Base-by-base conservation (phyloP, 352 stramenopile genomes). In the Phytophthora constricta region DNA sequence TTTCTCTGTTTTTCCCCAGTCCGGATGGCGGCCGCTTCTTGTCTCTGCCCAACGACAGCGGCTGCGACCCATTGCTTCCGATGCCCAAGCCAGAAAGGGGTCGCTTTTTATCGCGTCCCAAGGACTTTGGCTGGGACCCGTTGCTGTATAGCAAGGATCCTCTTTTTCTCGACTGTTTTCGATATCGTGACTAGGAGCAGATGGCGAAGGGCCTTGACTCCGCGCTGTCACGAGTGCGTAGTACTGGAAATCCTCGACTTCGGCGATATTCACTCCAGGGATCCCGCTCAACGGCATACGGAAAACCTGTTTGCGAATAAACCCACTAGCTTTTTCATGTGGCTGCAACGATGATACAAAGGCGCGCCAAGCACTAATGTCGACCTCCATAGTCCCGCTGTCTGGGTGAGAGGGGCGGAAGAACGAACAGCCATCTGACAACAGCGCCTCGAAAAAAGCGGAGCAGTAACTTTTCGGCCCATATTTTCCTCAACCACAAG, bases 211-310 rank as follows among this genome's bases (percentile, higher is more conserved):
- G 16, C 41, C 59, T 48, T 57, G 23, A 20, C 17, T 59, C 41
- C 62, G 60, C 39, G 47, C n/a, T 16, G 65, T 56, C 11, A 77
- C 58, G 14, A 91, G 68, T 2, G 70, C 59, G 52, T 90, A 76
- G 66, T 90, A 91, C 46, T 91, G 80, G 50, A 79, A 90, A 56
- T 90, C 78, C 49, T 85, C 74, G 4, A 91, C 58, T 26, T 70
- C 64, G 9, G 70, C 73, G 7, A 86, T 70, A 33, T 90, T 68
- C 20, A 87, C 66, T 13, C 70, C 70, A 8, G 79, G 67, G 16
- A 87, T 72, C 19, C 76, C 78, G 10, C 60, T 83, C 17, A 91
- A 33, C 4, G 75, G 79, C 83, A 91, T 91, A 5, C 63, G 58
- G 34, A 90, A 87, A 1, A 82, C 52, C 50, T 91, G 79, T 54